Evolutionary conservation across 495 filamentous ascomycete genomes (phyloP), one percentile per base, ranked within the genome.

Genomic region (Beverwykella pulmonaria): DNA sequence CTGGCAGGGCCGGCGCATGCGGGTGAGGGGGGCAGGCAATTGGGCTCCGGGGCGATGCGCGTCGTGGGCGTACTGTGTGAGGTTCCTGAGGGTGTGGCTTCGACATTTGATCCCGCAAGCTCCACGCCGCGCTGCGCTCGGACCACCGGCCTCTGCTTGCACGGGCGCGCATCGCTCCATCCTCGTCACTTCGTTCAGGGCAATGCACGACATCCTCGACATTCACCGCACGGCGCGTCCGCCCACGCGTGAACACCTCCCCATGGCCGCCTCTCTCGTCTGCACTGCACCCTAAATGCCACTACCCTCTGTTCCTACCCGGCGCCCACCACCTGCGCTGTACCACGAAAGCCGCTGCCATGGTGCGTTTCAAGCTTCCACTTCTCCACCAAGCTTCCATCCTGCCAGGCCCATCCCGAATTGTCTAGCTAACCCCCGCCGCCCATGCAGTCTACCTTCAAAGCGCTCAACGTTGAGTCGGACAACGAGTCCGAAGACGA

Each of bases 401-500:
- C 32, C 9, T 14, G 7, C 22, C 8, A 23, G 4, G 12, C 30
- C 23, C 32, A n/a, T 44, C 39, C 39, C 6, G 39, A 44, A n/a
- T n/a, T 36, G 1, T 36, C 61, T 27, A 8, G 20, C 48, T 52
- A 52, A 52, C 19, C n/a, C 26, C 19, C 52, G 25, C 1, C 34
- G 20, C 20, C 7, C 5, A 48, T 53, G 36, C 30, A 74, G 87
- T 80, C 86, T 46, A 77, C 83, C 68, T 97, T 92, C 75, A 85
- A 87, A 39, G 90, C 94, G 47, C 83, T 97, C 74, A 98, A 98
- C 68, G 85, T 97, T 73, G 92, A 96, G 72, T 92, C 91, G 8
- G 94, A 97, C 73, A 91, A 94, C 66, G 90, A 89, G 55, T 81
- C 88, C 67, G 92, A 96, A 67, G 91, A 94, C 71, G 94, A 97